Evolutionary conservation across 2,329 filamentous ascomycete genomes (phyloP), one percentile per base, ranked within the genome.

Genomic region (Cordyceps fumosorosea): DNA sequence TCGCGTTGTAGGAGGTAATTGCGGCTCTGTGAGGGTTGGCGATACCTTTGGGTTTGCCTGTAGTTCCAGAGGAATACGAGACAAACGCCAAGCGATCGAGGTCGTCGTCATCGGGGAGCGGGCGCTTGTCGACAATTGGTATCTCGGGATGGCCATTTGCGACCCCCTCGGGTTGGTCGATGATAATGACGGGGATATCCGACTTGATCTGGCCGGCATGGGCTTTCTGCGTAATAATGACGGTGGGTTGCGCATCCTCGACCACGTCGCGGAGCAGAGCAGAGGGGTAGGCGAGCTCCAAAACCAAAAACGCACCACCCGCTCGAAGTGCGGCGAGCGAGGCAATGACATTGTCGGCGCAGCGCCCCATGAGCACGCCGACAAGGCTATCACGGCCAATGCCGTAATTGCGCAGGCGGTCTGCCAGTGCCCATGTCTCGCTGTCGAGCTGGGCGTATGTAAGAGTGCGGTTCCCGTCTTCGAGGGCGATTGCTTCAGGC

Each of bases 1-100:
- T 80, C 65, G 91, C 73, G 67, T 90, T 79, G 70, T 93, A 93
- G 7, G 89, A 93, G 32, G 84, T 81, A 1, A 93, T 86, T 32
- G 89, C 80, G 18, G 89, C 89, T 68, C 84, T 80, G 72, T 93
- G 89, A 2, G 89, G 87, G 71, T 93, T 93, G 60, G 88, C 88
- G 70, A 93, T 93, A 60, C 89, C 89, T 74, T 92, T 92, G n/a
- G 89, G 89, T 65, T 85, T 86, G 66, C 89, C 89, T 0, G 89
- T 92, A 0, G 89, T 91, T 42, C 89, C 89, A 5, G 87, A 90
- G 1, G 88, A 90, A 74, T 92, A 92, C 1, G 88, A 89, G n/a
- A 93, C 89, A 71, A 93, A 93, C 20, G 88, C 85, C 22, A 93
- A 80, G 50, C 87, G 81, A 65, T 92, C 89, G 60, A 93, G 75